Conservation (phyloP, 23 red algal genomes). For the Gracilaria domingensis region DNA sequence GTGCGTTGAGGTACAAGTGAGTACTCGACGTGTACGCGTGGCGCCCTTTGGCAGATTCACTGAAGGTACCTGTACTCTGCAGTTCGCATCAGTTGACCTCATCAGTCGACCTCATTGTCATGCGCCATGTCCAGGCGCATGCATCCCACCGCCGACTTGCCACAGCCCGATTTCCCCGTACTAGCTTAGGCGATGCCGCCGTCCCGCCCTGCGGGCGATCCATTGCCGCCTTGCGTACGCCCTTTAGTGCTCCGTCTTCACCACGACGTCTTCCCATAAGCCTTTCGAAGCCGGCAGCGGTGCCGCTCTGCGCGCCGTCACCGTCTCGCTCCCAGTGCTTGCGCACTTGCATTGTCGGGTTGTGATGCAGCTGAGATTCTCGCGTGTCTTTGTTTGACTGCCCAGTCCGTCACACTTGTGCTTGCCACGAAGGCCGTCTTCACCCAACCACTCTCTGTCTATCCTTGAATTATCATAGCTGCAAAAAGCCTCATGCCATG, state of each 20-base stretch:
- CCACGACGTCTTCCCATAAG: constrained; percentile 9
- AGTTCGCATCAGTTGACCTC: too few relatives aligned
- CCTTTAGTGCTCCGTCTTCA: background rate
- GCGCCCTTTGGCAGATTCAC: too few relatives aligned
- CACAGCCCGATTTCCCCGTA: background rate
- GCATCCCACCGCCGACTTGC: background rate
- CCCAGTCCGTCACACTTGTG: constrained; percentile 66
- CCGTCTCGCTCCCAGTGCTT: background rate
- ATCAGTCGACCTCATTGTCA: background rate
- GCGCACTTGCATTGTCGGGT: constrained; percentile 6
- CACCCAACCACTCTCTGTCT: constrained; percentile 61
- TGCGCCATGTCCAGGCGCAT: background rate
- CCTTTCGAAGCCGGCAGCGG: constrained; percentile 5
- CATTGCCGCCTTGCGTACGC: too few relatives aligned
- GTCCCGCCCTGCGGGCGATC: background rate
- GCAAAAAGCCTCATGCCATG: constrained; percentile 8
- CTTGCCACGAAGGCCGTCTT: constrained; percentile 71
- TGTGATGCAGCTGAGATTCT: constrained; percentile 57
- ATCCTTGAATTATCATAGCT: constrained; percentile 62
- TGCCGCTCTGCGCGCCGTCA: background rate
- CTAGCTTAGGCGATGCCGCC: background rate
- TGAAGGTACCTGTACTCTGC: too few relatives aligned
- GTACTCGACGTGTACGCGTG: too few relatives aligned
- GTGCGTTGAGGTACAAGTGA: too few relatives aligned
- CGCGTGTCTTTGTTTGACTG: constrained; percentile 63